Evolutionary conservation across 371 early-diverging fungal genomes (phyloP), one percentile per base, ranked within the genome.

Genomic region (Mucor racemosus): DNA sequence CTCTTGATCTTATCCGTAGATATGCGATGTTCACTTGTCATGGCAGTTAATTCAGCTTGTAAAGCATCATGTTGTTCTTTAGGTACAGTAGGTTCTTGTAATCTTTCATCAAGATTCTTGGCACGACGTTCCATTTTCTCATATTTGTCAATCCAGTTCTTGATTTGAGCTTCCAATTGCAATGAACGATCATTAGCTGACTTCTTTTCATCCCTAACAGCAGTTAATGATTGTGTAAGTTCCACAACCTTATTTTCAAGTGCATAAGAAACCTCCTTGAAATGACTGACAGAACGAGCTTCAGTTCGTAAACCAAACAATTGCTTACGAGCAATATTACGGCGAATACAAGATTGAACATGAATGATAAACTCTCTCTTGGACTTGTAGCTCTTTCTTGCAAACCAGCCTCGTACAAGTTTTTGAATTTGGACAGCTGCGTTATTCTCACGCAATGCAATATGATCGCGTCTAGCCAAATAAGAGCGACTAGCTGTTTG

Each of bases 211-310:
- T 89, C 85, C 58, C 86, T 84, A 55, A 91, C 87, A 42, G 77
- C 74, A 10, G 86, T 88, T 64, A 98, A 69, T 46, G 87, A 81
- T 77, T 94, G 94, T 36, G 97, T 96, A 63, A 99, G 84, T 73
- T 93, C 95, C 64, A 98, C 90, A 57, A 99, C 92, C 88, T 97
- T 98, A 82, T 90, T 93, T 73, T 99, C 98, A 14, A 99, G 86
- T 74, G 92, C 89, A 81, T 92, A 92, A n/a, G 96, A 94, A n/a
- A 92, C 87, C 66, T 97, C 96, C 76, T 95, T 94, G 74, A 96
- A 89, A 72, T 97, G 97, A 59, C 90, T 91, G 31, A 94, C 94
- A 39, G 95, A 94, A 31, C 93, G 86, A 11, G 94, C 93, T 79
- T 99, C 98, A n/a, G 84, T 84, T 74, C 92, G 90, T 55, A 93